Base-by-base conservation (phyloP, 192 early-diverging fungal genomes). In the Umbelopsis isabellina region DNA sequence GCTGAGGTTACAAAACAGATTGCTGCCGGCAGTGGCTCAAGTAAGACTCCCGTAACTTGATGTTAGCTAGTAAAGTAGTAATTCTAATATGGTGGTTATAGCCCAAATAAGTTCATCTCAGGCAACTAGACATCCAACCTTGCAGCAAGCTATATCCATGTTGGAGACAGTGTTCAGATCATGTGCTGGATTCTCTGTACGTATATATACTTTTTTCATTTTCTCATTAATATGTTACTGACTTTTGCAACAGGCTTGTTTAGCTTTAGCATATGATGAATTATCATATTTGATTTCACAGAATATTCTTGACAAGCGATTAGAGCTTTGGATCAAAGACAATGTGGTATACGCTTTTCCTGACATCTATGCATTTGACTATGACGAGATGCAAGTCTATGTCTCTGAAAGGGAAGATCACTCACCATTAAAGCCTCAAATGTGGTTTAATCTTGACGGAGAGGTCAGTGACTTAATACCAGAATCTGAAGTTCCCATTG, bases 241-340 rank as follows among this genome's bases (percentile, higher is more conserved):
- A 41, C 4, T 12, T 4, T 2, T 25, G 11, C n/a, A 76, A 58
- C 84, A 90, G 91, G 68, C 81, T n/a, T 93, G 89, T 50, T 33
- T 90, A 9, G 79, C 90, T 8, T 79, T 93, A 67, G 85, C 89
- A 0, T 90, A 87, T 69, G 92, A 93, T 66, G 92, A 93, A 64
- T 78, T 93, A 4, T 84, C 92, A 13, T 82, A 83, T n/a, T 79
- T 89, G 27, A 76, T 93, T n/a, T 72, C 82, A 21, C 79, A 80
- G 9, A 73, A 79, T 12, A 67, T 78, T 25, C 55, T 91, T 15
- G 87, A 91, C 27, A 46, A 41, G 4, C 84, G 83, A 37, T 77
- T 93, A 30, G 79, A 84, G n/a, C 66, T 74, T 1, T 93, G 92
- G 92, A 83, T 91, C 44, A 80, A 85, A 67, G 88, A 90, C 15